phyloP scores from a whole-genome alignment of 768 basidiomycete species.

The Boletus huronensis region DNA sequence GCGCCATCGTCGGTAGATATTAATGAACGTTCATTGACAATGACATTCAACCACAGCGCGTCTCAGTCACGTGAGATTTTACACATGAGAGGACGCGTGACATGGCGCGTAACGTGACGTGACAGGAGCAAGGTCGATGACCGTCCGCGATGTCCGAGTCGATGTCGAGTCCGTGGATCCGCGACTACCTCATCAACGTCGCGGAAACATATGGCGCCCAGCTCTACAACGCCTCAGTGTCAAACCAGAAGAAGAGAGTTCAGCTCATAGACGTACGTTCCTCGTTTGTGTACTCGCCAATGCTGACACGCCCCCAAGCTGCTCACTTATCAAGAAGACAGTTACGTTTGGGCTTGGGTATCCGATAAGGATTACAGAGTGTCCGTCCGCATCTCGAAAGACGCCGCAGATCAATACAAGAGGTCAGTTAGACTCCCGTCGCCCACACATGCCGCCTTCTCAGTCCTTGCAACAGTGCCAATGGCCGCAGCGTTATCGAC shows the following conservation, averaged over 20 bases:
- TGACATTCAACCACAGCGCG: constrained; percentile 6
- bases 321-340: constrained; percentile 45
- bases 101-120: constrained; percentile 5
- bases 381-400: constrained; percentile 51
- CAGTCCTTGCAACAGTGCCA: constrained; percentile 16
- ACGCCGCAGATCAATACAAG: constrained; percentile 46
- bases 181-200: constrained; percentile 44
- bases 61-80: constrained; percentile 14
- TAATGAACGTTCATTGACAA: background rate
- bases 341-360: constrained; percentile 58
- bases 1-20: constrained; percentile 8
- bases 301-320: constrained; percentile 42
- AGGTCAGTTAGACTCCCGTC: constrained; percentile 29
- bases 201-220: constrained; percentile 53
- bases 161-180: constrained; percentile 52
- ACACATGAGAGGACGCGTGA: constrained; percentile 19
- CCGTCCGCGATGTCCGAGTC: constrained; percentile 35
- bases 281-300: background rate
- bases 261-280: constrained; percentile 55
- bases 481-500: constrained; percentile 40
- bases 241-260: constrained; percentile 45
- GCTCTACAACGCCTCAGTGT: constrained; percentile 21
- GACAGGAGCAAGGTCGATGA: constrained; percentile 2
- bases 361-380: constrained; percentile 55
- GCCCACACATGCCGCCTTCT: background rate